Conservation (phyloP, 345 rosid genomes). For the Cardiospermum halicacabum region DNA sequence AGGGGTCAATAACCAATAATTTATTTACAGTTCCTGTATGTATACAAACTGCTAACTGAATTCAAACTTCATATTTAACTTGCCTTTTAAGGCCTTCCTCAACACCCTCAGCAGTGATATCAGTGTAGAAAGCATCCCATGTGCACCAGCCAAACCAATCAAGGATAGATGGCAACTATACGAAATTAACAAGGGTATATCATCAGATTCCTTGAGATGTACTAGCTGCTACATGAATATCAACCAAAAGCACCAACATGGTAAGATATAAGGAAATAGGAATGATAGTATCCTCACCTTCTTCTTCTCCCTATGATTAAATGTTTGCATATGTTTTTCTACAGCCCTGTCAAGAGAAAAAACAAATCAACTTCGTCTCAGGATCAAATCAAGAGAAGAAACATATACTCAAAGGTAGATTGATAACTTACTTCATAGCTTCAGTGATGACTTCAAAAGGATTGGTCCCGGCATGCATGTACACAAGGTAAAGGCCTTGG, state of each 20-base stretch:
- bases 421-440: slow-evolving; percentile 70
- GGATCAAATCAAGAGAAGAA: neutral
- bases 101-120: slow-evolving; percentile 94
- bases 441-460: slow-evolving; percentile 93
- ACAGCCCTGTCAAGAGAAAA: slow-evolving; percentile 49
- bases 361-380: neutral
- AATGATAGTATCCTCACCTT: slow-evolving; percentile 36
- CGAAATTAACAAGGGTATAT: slow-evolving; percentile 13
- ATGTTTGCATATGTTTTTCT: slow-evolving; percentile 87
- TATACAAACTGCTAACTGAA: slow-evolving; percentile 4
- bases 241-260: neutral
- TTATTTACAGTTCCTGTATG: neutral
- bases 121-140: slow-evolving; percentile 99
- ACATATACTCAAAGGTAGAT: neutral
- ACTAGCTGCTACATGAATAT: neutral
- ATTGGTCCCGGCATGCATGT: slow-evolving; percentile 91
- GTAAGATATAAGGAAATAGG: neutral
- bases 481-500: slow-evolving; percentile 81
- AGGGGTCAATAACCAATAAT: slow-evolving; percentile 10
- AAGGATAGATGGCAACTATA: slow-evolving; percentile 75
- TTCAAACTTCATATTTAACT: slow-evolving; percentile 7
- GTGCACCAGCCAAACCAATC: slow-evolving; percentile 99
- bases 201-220: slow-evolving; percentile 7
- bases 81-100: slow-evolving; percentile 92
- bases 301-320: slow-evolving; percentile 80